Evolutionary conservation across 106 monocot species (phyloP), one percentile per base, ranked within the genome.

Genomic region (Triglochin maritima): DNA sequence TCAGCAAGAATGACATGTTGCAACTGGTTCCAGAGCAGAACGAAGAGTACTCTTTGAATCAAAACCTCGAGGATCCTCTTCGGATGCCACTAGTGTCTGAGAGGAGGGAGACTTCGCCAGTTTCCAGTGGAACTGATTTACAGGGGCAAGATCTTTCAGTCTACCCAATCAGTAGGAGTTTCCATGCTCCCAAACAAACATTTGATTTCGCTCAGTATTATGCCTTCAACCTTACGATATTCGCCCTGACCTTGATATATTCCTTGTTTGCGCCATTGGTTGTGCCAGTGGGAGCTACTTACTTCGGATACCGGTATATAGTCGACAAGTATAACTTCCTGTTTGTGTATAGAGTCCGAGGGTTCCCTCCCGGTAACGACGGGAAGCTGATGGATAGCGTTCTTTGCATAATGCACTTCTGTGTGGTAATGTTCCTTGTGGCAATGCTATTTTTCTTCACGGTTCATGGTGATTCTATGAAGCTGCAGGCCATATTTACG

Each of bases 181-280:
- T 96, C 75, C 91, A 91, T 71, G 71, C 80, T 63, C 96, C 96
- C 9, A 96, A 83, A 50, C 96, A 96, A 69, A 91, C 74, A 60
- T 96, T 96, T 75, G 96, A 96, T 72, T 96, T 96, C 76, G 96
- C 91, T 12, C 96, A 96, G 69, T 96, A 96, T 76, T 96, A 96
- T 75, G 96, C 86, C 50, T 96, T 96, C 72, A 89, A 96, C 50
- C 71, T 96, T n/a, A 96, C 96, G 7, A 88, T 96, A 76, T 96
- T 96, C 74, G 88, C 91, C 0, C 83, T 96, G 49, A 96, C 96
- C 54, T 84, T 96, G 88, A 96, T 91, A 65, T 88, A 96, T 77
- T 91, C 96, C 2, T 57, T 96, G 74, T 96, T 96, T 75, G 83
- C 96, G 17, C 96, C 96, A 0, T 83, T 96, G 4, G 83, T 88